These are phyloP conservation scores for Dendrocalamus sinicus DNA, from an alignment of 176 grass and related monocot genomes.

Conservation along the genomic window DNA sequence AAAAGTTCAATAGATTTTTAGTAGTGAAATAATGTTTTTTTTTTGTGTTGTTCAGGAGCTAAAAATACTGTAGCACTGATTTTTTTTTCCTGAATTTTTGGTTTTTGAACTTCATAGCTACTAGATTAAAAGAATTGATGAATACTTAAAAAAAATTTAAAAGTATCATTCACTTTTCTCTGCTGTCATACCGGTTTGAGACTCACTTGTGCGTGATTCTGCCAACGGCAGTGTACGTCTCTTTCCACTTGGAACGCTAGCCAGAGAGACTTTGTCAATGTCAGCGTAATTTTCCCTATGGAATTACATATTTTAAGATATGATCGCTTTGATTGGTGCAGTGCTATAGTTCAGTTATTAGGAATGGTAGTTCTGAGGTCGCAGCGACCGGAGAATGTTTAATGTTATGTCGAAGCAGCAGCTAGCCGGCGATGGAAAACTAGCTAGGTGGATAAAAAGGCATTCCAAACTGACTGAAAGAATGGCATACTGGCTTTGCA, in stretches of 20 bases:
- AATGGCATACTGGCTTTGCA: not conserved
- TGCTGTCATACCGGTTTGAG: too few relatives aligned
- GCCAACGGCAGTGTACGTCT: not conserved
- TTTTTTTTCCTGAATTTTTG: too few relatives aligned
- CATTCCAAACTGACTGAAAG: not conserved
- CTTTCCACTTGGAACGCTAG: not conserved
- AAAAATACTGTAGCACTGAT: too few relatives aligned
- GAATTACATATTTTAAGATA: not conserved
- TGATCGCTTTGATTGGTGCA: not conserved
- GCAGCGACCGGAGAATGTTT: slow-evolving; percentile 48
- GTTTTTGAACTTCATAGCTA: too few relatives aligned
- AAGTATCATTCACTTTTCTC: too few relatives aligned
- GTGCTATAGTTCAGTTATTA: slow-evolving; percentile 6
- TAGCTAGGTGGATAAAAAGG: not conserved
- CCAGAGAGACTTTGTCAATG: not conserved
- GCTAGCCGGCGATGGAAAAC: not conserved
- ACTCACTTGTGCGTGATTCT: too few relatives aligned
- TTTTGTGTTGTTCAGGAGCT: too few relatives aligned
- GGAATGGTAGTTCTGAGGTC: slow-evolving; percentile 53
- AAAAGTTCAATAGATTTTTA: too few relatives aligned
- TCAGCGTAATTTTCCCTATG: not conserved
- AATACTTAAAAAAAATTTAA: too few relatives aligned
- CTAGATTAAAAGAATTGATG: too few relatives aligned
- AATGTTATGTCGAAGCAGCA: not conserved
- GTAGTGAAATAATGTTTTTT: too few relatives aligned